A percentile compares a stretch with the other conserved stretches of the same genome.
phyloP scores from a whole-genome alignment of 495 filamentous ascomycete species.

The Penicillium arizonense region DNA sequence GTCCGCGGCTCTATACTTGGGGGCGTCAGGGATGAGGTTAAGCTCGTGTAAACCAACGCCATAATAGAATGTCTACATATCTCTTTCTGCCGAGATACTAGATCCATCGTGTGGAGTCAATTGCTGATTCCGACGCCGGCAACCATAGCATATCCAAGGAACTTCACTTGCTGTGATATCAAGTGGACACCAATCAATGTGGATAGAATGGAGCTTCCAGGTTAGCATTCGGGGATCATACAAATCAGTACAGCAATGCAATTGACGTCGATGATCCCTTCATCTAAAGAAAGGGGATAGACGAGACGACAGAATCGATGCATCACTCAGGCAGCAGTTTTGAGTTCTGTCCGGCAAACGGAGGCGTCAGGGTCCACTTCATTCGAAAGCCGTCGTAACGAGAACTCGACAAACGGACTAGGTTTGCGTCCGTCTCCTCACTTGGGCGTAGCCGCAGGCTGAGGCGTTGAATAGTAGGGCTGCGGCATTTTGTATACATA shows the following conservation, averaged over 20 bases:
- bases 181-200: background rate
- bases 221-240: too few relatives aligned
- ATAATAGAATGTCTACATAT: background rate
- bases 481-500: too few relatives aligned
- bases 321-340: slow-evolving; percentile 2
- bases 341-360: background rate
- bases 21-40: background rate
- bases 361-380: slow-evolving; percentile 4
- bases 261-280: background rate
- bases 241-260: background rate
- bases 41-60: background rate
- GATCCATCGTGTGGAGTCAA: background rate
- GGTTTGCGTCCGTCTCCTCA: background rate
- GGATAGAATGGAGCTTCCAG: too few relatives aligned
- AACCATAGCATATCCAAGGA: background rate
- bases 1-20: slow-evolving; percentile 5
- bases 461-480: background rate
- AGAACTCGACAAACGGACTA: background rate
- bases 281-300: slow-evolving; percentile 3
- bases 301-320: slow-evolving; percentile 6
- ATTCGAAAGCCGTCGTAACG: background rate
- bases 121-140: background rate
- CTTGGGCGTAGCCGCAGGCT: background rate
- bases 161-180: background rate
- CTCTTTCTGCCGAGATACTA: background rate